These are phyloP conservation scores for Debaryomyces coudertii DNA, from an alignment of 1,139 yeast species.

Conservation along the genomic window DNA sequence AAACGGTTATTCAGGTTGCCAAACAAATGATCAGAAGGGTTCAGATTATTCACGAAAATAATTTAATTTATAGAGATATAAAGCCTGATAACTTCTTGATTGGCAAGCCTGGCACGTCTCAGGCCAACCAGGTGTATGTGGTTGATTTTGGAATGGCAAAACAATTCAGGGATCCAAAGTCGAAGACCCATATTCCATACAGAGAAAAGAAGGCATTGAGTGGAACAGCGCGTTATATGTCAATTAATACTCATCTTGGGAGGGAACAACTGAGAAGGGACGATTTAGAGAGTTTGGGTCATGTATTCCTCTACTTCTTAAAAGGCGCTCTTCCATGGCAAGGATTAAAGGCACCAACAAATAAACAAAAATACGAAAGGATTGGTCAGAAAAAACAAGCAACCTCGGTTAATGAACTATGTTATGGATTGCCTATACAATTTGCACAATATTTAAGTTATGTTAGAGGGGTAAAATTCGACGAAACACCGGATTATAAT, in stretches of 20 bases:
- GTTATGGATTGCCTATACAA: slow-evolving; percentile 72
- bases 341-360: slow-evolving; percentile 72
- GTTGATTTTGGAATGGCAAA: slow-evolving; percentile 70
- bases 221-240: slow-evolving; percentile 70
- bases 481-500: slow-evolving; percentile 77
- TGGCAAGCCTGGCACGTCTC: slow-evolving; percentile 66
- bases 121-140: slow-evolving; percentile 56
- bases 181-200: slow-evolving; percentile 63
- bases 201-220: slow-evolving; percentile 64
- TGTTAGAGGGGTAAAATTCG: slow-evolving; percentile 72
- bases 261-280: slow-evolving; percentile 68
- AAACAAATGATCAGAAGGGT: slow-evolving; percentile 74
- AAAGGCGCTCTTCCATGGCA: slow-evolving; percentile 66
- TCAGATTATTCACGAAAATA: slow-evolving; percentile 68
- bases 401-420: slow-evolving; percentile 68
- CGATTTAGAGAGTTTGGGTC: slow-evolving; percentile 65
- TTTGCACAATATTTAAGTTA: slow-evolving; percentile 76
- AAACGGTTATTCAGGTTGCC: slow-evolving; percentile 74
- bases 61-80: slow-evolving; percentile 73
- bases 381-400: slow-evolving; percentile 78
- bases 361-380: slow-evolving; percentile 79
- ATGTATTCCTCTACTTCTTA: slow-evolving; percentile 63
- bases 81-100: slow-evolving; percentile 77
- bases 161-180: slow-evolving; percentile 63
- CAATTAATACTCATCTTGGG: slow-evolving; percentile 66